Percentiles rank a stretch among this genome's conserved stretches.
Conservation (phyloP, 495 filamentous ascomycete genomes). For the Lindgomyces ingoldianus region DNA sequence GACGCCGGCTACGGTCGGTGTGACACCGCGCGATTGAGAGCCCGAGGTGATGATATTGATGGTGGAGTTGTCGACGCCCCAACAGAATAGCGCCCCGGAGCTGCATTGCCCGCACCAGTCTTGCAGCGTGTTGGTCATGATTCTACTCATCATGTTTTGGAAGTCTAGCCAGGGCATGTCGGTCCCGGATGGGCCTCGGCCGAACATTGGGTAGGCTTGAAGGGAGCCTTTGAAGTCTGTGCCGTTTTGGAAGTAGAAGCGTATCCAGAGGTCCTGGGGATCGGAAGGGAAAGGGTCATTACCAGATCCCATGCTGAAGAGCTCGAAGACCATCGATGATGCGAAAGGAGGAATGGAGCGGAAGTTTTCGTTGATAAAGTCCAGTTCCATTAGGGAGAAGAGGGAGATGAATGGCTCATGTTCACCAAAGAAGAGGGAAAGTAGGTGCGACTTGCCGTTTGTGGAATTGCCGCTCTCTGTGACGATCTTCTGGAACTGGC, state of each 20-base stretch:
- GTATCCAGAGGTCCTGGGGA: conserved; percentile 63
- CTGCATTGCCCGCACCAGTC: conserved; percentile 72
- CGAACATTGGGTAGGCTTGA: conserved; percentile 65
- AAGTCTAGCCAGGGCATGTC: conserved; percentile 67
- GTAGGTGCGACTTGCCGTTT: conserved; percentile 48
- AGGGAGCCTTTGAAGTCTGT: conserved; percentile 51
- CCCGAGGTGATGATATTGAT: not conserved
- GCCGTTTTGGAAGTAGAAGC: conserved; percentile 77
- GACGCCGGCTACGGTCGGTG: conserved; percentile 40
- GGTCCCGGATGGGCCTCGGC: conserved; percentile 49
- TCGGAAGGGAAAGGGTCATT: conserved; percentile 52
- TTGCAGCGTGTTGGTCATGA: conserved; percentile 57
- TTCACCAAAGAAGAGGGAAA: conserved; percentile 69
- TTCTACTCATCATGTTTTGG: conserved; percentile 56
- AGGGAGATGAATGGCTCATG: conserved; percentile 72
- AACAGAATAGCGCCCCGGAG: conserved; percentile 61
- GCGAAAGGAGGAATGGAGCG: conserved; percentile 67
- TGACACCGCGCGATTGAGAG: conserved; percentile 8
- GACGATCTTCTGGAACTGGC: conserved; percentile 56
- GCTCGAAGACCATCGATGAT: conserved; percentile 72
- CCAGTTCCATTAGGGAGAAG: conserved; percentile 63
- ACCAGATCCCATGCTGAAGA: conserved; percentile 54
- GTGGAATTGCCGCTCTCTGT: conserved; percentile 26
- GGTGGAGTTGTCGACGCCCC: conserved; percentile 38
- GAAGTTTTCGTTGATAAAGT: conserved; percentile 61